Conservation (phyloP, 2,329 filamentous ascomycete species). For the Diaporthe sp. region DNA sequence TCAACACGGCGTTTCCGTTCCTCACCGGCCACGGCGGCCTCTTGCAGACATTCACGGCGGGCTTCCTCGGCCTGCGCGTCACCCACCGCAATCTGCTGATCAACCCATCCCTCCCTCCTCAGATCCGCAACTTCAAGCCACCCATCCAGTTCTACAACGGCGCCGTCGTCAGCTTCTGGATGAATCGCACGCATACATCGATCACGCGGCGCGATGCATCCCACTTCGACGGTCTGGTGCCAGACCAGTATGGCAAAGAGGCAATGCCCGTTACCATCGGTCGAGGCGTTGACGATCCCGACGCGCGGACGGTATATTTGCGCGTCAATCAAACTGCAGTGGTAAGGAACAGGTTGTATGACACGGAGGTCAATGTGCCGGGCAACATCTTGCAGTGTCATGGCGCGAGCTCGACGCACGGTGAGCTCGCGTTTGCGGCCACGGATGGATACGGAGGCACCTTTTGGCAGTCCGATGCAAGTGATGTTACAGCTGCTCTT, state of each 20-base stretch:
- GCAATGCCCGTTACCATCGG: constrained; percentile 60
- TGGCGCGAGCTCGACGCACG: constrained; percentile 59
- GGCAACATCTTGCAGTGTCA: constrained; percentile 73
- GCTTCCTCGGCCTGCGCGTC: constrained; percentile 75
- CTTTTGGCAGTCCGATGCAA: constrained; percentile 71
- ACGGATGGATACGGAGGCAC: constrained; percentile 75
- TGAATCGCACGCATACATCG: constrained; percentile 45
- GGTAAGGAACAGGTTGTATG: constrained; percentile 66
- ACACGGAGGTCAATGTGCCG: constrained; percentile 58
- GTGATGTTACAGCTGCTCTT: constrained; percentile 64
- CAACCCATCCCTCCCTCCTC: constrained; percentile 71
- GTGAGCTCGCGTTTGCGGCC: constrained; percentile 74
- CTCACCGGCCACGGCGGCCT: constrained; percentile 78
- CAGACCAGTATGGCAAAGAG: constrained; percentile 33
- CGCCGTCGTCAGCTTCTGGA: constrained; percentile 45
- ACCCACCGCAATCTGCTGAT: constrained; percentile 71
- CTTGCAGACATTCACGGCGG: constrained; percentile 75
- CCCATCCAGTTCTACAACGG: constrained; percentile 47
- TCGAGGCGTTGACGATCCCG: constrained; percentile 53
- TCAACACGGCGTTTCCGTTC: constrained; percentile 78
- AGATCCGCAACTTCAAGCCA: constrained; percentile 63
- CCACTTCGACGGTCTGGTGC: constrained; percentile 34
- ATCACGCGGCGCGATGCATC: constrained; percentile 38
- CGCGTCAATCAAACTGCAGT: constrained; percentile 59
- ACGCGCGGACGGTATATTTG: constrained; percentile 52